These are phyloP conservation scores for Rutstroemia sp. DNA, from an alignment of 2,329 filamentous ascomycete species.

Conservation along the genomic window DNA sequence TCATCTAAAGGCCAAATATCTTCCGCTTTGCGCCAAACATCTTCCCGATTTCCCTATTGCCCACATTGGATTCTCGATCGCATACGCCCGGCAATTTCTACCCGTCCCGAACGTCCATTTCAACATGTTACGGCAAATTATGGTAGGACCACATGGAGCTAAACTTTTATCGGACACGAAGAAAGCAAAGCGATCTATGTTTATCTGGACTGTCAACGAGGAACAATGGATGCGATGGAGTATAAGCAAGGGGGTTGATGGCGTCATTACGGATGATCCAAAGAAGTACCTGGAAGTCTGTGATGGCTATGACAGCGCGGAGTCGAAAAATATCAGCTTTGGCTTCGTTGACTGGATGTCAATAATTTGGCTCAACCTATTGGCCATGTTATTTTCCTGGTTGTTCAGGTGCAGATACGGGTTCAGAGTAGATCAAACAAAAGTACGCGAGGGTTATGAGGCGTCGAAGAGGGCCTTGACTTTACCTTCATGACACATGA, in stretches of 20 bases:
- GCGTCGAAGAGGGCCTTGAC: neutral
- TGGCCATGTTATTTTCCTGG: conserved; percentile 14
- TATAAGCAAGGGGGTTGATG: conserved; percentile 59
- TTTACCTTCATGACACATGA: conserved; percentile 6
- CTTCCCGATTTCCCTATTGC: conserved; percentile 57
- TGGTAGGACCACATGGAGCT: conserved; percentile 61
- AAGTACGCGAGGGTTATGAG: conserved; percentile 10
- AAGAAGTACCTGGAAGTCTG: conserved; percentile 58
- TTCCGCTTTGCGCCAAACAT: conserved; percentile 54
- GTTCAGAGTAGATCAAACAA: conserved; percentile 10
- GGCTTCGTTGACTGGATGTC: conserved; percentile 11
- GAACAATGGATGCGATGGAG: conserved; percentile 75
- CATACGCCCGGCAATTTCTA: conserved; percentile 63
- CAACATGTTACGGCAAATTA: conserved; percentile 64
- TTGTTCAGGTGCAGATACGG: conserved; percentile 21
- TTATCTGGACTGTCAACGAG: conserved; percentile 84
- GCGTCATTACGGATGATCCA: conserved; percentile 81
- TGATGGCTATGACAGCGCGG: conserved; percentile 25
- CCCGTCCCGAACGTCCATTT: conserved; percentile 61
- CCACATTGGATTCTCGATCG: conserved; percentile 57
- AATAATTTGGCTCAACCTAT: conserved; percentile 17
- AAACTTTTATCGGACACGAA: conserved; percentile 58
- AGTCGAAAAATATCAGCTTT: conserved; percentile 11
- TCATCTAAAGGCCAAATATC: conserved; percentile 49
- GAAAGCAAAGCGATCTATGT: conserved; percentile 50